These are phyloP conservation scores for Apocynum venetum DNA, from an alignment of 257 asterid species.

Conservation along the genomic window DNA sequence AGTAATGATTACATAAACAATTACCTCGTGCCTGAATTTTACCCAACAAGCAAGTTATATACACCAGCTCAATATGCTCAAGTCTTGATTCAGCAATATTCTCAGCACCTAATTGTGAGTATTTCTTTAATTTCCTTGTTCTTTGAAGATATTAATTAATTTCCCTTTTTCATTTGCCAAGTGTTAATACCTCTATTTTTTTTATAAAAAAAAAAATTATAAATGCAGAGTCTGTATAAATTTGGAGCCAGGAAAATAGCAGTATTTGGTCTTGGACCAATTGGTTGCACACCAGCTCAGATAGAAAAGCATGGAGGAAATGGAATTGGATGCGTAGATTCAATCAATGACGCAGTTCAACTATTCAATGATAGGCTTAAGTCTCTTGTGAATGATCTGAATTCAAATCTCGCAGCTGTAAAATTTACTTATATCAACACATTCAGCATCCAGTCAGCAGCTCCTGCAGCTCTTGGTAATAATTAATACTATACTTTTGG, in stretches of 20 bases:
- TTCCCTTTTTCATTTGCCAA: too few species aligned
- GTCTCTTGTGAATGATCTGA: slow-evolving; percentile 23
- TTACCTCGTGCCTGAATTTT: slow-evolving; percentile 29
- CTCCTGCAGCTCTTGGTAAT: slow-evolving; percentile 17
- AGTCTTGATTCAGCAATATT: slow-evolving; percentile 23
- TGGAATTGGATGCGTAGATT: slow-evolving; percentile 11
- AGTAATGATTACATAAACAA: slow-evolving; percentile 62
- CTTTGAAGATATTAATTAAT: too few species aligned
- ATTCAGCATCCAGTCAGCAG: slow-evolving; percentile 6
- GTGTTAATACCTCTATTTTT: too few species aligned
- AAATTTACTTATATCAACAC: slow-evolving; percentile 12
- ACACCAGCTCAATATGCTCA: slow-evolving; percentile 42
- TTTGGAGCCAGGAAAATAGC: slow-evolving; percentile 43
- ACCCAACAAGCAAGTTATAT: slow-evolving; percentile 15
- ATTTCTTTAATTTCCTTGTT: too few species aligned
- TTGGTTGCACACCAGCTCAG: slow-evolving; percentile 42
- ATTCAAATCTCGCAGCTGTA: slow-evolving; percentile 15
- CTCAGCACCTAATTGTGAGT: slow-evolving; percentile 18
- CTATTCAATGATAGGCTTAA: slow-evolving; percentile 32
- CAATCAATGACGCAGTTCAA: slow-evolving; percentile 24
- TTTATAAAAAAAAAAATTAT: too few species aligned
- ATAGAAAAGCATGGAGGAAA: background rate
- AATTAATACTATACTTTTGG: background rate
- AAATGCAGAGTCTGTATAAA: slow-evolving; percentile 28
- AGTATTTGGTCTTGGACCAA: slow-evolving; percentile 24